Conservation (phyloP, 2,329 filamentous ascomycete genomes). For the Neurospora sp. region DNA sequence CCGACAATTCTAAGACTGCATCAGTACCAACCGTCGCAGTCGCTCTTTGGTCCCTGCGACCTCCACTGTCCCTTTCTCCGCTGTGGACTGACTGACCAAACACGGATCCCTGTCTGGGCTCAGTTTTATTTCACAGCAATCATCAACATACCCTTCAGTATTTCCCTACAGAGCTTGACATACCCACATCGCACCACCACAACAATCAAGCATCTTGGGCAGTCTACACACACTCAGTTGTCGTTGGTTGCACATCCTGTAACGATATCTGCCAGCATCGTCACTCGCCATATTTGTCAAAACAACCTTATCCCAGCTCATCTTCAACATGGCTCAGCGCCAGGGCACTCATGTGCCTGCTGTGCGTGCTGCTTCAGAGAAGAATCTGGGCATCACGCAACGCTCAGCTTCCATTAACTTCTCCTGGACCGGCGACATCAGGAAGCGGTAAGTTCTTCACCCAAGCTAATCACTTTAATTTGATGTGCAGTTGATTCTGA, state of each 20-base stretch:
- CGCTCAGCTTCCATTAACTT: constrained; percentile 29
- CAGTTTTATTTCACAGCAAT: neutral
- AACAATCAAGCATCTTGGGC: neutral
- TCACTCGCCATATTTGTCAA: neutral
- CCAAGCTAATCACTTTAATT: neutral
- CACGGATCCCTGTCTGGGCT: neutral
- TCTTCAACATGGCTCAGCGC: constrained; percentile 16
- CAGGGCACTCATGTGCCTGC: constrained; percentile 19
- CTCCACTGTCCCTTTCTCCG: neutral
- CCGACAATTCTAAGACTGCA: neutral
- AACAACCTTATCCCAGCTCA: neutral
- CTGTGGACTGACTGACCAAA: neutral
- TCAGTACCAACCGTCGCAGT: neutral
- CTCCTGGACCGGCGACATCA: constrained; percentile 33
- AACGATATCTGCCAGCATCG: neutral
- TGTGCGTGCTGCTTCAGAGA: constrained; percentile 23
- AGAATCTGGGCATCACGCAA: constrained; percentile 32
- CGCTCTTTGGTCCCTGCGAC: neutral
- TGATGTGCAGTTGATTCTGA: neutral
- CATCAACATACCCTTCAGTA: neutral
- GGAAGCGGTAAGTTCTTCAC: constrained; percentile 29
- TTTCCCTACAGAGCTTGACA: neutral
- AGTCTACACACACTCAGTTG: neutral
- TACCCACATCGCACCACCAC: neutral
- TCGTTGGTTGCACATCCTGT: neutral